Evolutionary conservation across 2,329 filamentous ascomycete genomes (phyloP).

Genomic region (Ilyonectria robusta): DNA sequence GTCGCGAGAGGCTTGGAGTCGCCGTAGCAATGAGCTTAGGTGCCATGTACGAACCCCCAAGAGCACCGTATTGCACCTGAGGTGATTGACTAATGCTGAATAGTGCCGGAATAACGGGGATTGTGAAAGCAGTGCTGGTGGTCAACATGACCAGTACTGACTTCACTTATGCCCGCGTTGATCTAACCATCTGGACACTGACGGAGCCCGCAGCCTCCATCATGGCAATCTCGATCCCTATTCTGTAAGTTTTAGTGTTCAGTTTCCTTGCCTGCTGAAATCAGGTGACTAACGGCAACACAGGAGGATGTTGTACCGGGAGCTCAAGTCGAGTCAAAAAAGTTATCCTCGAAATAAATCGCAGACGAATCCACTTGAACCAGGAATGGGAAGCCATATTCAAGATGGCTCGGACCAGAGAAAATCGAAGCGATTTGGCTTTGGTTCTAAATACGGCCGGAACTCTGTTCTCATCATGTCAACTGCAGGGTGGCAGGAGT

Average conservation of each 20-base stretch:
- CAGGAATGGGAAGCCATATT: conserved; percentile 14
- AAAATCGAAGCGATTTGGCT: conserved; percentile 37
- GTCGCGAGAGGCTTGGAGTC: conserved; percentile 52
- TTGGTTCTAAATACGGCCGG: conserved; percentile 45
- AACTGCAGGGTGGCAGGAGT: conserved; percentile 49
- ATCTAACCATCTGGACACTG: conserved; percentile 55
- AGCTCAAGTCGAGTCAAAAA: conserved; percentile 49
- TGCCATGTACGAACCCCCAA: conserved; percentile 46
- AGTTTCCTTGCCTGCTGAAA: accelerated
- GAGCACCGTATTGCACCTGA: background rate
- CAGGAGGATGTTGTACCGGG: conserved; percentile 53
- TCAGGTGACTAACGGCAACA: conserved; percentile 23
- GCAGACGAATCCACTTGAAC: conserved; percentile 27
- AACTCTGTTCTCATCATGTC: conserved; percentile 53
- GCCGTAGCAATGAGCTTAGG: conserved; percentile 55
- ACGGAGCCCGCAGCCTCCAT: conserved; percentile 54
- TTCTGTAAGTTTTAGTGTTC: conserved; percentile 47
- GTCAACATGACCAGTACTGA: conserved; percentile 51
- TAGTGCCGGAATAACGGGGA: conserved; percentile 51
- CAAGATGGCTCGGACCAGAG: conserved; percentile 25
- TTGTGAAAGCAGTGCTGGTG: conserved; percentile 53
- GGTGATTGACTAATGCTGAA: conserved; percentile 16
- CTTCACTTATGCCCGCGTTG: conserved; percentile 52
- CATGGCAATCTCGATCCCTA: conserved; percentile 54
- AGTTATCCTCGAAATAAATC: conserved; percentile 47